phyloP scores from a whole-genome alignment of 1,139 yeast species.

The Hanseniaspora gamundiae region DNA sequence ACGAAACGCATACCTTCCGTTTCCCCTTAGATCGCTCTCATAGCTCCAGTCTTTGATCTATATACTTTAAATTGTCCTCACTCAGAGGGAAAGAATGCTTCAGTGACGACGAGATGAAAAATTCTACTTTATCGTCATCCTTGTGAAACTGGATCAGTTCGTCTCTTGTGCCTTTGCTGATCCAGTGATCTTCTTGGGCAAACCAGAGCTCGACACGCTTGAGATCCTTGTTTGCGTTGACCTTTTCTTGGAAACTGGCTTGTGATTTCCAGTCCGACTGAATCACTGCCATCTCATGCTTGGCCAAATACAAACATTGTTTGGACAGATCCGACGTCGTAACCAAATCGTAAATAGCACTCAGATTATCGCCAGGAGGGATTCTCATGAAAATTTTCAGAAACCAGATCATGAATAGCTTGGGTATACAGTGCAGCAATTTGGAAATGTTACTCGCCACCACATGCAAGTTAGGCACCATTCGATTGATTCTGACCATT shows the following conservation, averaged over 20 bases:
- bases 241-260: neutral
- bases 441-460: neutral
- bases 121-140: neutral
- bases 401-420: neutral
- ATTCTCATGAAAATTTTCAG: neutral
- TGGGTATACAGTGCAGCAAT: neutral
- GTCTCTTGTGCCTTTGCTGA: neutral
- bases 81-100: neutral
- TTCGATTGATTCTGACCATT: constrained; percentile 19
- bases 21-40: neutral
- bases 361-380: neutral
- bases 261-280: neutral
- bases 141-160: neutral
- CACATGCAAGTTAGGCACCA: neutral
- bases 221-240: constrained; percentile 19
- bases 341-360: neutral
- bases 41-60: neutral
- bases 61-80: neutral
- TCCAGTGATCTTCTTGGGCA: neutral
- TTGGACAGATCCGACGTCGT: neutral
- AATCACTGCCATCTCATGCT: neutral
- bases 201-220: neutral
- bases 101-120: neutral
- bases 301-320: neutral
- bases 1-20: neutral